Base-by-base conservation (phyloP, 768 basidiomycete genomes). In the Mycena kentingensis region DNA sequence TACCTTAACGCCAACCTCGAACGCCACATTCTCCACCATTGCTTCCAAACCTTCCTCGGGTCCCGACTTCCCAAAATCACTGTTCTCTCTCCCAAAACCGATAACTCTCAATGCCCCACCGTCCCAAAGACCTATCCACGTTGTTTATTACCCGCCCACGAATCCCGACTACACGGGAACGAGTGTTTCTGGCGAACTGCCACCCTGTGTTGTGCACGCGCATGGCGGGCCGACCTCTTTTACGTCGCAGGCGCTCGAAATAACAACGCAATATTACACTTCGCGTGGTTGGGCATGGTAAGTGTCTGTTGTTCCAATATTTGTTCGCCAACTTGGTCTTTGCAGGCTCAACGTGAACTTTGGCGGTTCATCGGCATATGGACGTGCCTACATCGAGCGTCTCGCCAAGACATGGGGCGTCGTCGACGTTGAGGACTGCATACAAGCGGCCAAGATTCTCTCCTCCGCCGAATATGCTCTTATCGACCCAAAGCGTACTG, bases 151-250 rank as follows among this genome's bases (percentile, higher is more conserved):
- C 58, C 74, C 81, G 0, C 90, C 90, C 0, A 76, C 72, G 43
- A 90, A 90, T 60, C 83, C 85, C 0, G 65, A 71, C 0, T 90
- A 85, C 57, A 60, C 66, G 2, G 84, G 79, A 0, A 72, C 77
- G 3, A 78, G 67, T 36, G 61, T 75, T 5, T 47, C 59, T 0
- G 78, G 74, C 3, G 84, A 87, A 65, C 76, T 73, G 37, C 90
- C 90, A 0, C 90, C 90, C 3, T 83, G 82, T 52, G 72, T 90
- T 8, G 70, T 90, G 15, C 59, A 74, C 26, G 77, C 78, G 5
- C 90, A 92, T 51, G 90, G 90, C 0, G 90, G 90, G 0, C 90
- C 91, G 0, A 92, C 88, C 0, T 57, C 58, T 6, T 65, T 73
- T 3, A 67, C 72, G 3, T 26, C 54, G 1, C 82, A 84, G 38